Base-by-base conservation (phyloP, 352 stramenopile genomes). In the Phytophthora sp. region DNA sequence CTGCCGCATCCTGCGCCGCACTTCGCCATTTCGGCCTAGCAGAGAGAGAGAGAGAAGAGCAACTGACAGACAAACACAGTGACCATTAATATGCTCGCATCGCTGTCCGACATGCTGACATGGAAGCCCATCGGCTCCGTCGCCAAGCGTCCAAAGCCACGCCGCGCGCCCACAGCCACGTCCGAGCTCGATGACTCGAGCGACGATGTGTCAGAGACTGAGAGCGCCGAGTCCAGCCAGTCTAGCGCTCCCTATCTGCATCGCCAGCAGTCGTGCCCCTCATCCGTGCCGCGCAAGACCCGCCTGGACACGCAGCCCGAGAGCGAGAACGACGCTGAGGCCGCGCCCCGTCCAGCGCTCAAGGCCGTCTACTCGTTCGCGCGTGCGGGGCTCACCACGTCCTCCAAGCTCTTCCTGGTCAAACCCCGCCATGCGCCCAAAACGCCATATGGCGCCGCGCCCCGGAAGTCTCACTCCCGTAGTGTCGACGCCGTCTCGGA, bases 181-280 rank as follows among this genome's bases (percentile, higher is more conserved):
- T 86, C 71, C 36, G 73, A 86, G 67, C 50, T 78, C 47, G 68
- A 71, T 44, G 72, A 74, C 41, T 68, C 59, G 16, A 69, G 55
- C 42, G 62, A 84, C 73, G 74, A 86, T 29, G 41, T 74, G 57
- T 84, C 70, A n/a, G 80, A 89, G 69, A 88, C 80, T 27, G 82
- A 89, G 69, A 82, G 83, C 54, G 78, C 69, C 29, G 69, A 69
- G 57, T 86, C 77, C 39, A 66, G 56, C 18, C 66, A 73, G 53
- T 64, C 45, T 8, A 31, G 35, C 41, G 51, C 55, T 20, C 52
- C 57, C 11, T 67, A 67, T 29, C 31, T 71, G 47, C 65, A 53
- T 4, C 45, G 58, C 2, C 38, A 74, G 39, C 63, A 80, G 47
- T 82, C 77, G 24, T 73, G 64, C n/a, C 69, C 69, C 2, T 38